Base-by-base conservation (phyloP, 2,329 filamentous ascomycete genomes). In the Paracoccidioides lutzii region DNA sequence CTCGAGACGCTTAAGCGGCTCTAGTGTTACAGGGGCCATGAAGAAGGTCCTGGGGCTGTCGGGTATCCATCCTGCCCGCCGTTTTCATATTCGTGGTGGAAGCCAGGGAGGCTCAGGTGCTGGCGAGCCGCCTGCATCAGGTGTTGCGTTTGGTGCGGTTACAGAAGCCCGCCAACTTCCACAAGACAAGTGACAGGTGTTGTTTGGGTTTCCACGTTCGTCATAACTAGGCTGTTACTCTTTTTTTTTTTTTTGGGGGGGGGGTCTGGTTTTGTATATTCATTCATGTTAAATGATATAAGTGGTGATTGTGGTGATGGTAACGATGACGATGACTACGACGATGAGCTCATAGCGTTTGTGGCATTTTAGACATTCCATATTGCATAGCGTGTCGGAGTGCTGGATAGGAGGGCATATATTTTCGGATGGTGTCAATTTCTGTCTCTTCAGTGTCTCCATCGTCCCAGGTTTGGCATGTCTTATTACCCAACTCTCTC, bases 41-140 rank as follows among this genome's bases (percentile, higher is more conserved):
- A 69, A 69, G 51, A 73, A 73, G 58, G 71, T 73, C 0, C 60
- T 73, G 30, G 66, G 71, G 14, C 65, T 73, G 49, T 67, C 66
- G 0, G 60, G 65, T 41, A 63, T 67, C 51, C 64, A 67, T 59
- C 57, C 62, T 14, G 57, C 55, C 12, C 66, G 69, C 55, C 65
- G 69, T 1, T 72, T 73, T 58, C 70, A 72, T 61, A 65, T 70
- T 9, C 67, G 70, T 14, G 64, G 67, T 2, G 64, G 66, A 5
- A 69, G 64, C 51, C 64, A 63, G 42, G 58, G 54, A 14, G 55
- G 45, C 49, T 43, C 33, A 0, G 43, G 15, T 14, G 10, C 40
- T 8, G 32, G 42, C 22, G 45, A 10, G 28, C 28, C 50, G 22
- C 28, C 50, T 32, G 12, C 38, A 28, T 32, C 37, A 9, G 46